phyloP scores from a whole-genome alignment of 2,329 filamentous ascomycete genomes.

The Mariannaea sp. region DNA sequence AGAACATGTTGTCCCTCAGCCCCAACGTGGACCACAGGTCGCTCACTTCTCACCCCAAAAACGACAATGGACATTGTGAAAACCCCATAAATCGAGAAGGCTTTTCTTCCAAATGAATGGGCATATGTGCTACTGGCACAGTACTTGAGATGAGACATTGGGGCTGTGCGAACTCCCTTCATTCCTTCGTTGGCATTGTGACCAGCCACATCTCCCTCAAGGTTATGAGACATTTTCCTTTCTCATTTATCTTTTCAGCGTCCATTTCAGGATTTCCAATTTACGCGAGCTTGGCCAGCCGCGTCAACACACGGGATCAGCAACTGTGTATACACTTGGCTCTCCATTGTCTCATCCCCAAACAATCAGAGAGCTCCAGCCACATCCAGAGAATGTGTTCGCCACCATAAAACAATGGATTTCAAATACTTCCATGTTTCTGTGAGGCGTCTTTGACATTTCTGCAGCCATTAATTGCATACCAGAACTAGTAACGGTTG shows the following conservation, averaged over 20 bases:
- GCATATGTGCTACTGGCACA: no score
- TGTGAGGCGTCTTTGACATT: neutral
- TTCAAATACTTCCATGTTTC: conserved; percentile 2
- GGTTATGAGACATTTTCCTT: neutral
- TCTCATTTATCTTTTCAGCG: neutral
- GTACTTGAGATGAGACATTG: conserved; percentile 32
- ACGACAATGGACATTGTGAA: no score
- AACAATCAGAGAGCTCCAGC: conserved; percentile 14
- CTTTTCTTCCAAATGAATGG: no score
- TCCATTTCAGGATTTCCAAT: neutral
- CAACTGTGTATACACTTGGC: neutral
- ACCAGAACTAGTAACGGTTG: conserved; percentile 13
- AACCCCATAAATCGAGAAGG: no score
- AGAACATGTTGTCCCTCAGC: no score
- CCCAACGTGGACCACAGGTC: no score
- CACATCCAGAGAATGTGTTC: conserved; percentile 16
- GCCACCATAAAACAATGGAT: conserved; percentile 23
- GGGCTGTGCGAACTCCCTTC: conserved; percentile 15
- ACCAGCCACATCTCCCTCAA: conserved; percentile 17
- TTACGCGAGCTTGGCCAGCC: conserved; percentile 1
- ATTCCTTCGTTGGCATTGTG: conserved; percentile 22
- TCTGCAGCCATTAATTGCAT: conserved; percentile 12
- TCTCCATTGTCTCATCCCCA: conserved; percentile 6
- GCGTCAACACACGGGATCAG: neutral
- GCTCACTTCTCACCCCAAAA: neutral